Evolutionary conservation across 495 filamentous ascomycete species (phyloP), one percentile per base, ranked within the genome.

Genomic region (Penicillium atrosanguineum): DNA sequence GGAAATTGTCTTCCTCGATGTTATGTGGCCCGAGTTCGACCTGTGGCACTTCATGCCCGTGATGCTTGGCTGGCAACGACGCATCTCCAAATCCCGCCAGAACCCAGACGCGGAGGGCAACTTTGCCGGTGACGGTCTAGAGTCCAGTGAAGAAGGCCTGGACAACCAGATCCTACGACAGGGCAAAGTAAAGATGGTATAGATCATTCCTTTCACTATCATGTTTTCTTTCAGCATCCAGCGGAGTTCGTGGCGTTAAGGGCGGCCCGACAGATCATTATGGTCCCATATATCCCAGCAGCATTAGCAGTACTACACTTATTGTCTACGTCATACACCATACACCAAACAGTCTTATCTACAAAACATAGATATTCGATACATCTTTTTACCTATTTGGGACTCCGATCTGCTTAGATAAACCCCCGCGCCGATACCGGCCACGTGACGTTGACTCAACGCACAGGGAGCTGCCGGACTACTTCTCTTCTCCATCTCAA

Each of bases 1-100:
- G 0, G 87, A 96, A 48, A 87, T 97, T 49, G 89, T 90, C 37
- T 98, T 97, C 71, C 67, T 96, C 38, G 83, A 96, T 51, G 93
- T 90, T 50, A 72, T 97, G 40, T 98, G 94, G 94, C 94, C 94
- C 4, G 91, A 97, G 59, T 96, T 98, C 59, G 91, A 95, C 63
- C 76, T 98, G 11, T 95, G 91, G 92, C 77, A 90, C 40, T 97
- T 98, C 70, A 60, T 98, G 23, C 94, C 95, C 0, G 91, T 97
- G 5, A 71, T 98, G 34, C 72, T 95, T 28, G 89, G 93, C 54
- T 97, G 93, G 93, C 93, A 96, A 66, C 87, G 84, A 72, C 69
- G 88, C 71, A 77, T 78, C 26, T 70, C 72, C 46, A 78, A 78
- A 57, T 62, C 67, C 23, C 67, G 59, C 42, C 64, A 74, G 57